phyloP scores from a whole-genome alignment of 1,284 basidiomycete genomes.

The Cutaneotrichosporon cyanovorans region DNA sequence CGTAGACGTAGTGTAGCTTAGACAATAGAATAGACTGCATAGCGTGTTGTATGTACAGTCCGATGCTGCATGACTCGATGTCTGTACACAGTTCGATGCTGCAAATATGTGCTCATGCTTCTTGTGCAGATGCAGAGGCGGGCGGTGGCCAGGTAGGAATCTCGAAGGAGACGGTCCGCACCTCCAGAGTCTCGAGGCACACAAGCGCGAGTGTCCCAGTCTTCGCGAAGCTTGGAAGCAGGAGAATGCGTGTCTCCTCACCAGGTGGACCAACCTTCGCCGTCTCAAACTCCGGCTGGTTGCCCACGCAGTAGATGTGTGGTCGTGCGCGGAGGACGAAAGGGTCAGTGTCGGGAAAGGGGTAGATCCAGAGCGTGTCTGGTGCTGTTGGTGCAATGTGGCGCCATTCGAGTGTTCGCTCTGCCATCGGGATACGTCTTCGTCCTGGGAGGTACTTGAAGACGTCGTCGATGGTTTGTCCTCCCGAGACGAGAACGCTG shows the following conservation, averaged over 20 bases:
- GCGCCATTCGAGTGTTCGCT: slow-evolving; percentile 79
- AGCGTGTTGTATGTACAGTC: too few species aligned
- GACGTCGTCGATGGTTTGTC: slow-evolving; percentile 90
- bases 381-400: slow-evolving; percentile 97
- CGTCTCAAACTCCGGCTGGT: slow-evolving; percentile 77
- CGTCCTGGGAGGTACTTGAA: slow-evolving; percentile 64
- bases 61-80: background rate
- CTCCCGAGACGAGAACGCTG: slow-evolving; percentile 72
- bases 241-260: slow-evolving; percentile 58
- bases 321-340: slow-evolving; percentile 80
- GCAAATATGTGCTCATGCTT: too few species aligned
- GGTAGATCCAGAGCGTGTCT: slow-evolving; percentile 96
- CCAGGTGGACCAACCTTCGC: slow-evolving; percentile 53
- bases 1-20: too few species aligned
- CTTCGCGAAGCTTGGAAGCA: slow-evolving; percentile 73
- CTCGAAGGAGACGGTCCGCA: slow-evolving; percentile 45
- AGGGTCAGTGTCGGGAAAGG: slow-evolving; percentile 79
- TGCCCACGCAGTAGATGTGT: slow-evolving; percentile 85
- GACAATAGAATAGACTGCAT: background rate
- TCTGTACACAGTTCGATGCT: too few species aligned
- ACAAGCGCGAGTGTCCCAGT: slow-evolving; percentile 59
- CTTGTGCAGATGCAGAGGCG: background rate
- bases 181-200: slow-evolving; percentile 54
- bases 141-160: slow-evolving; percentile 41
- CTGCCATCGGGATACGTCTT: slow-evolving; percentile 62